A percentile compares a stretch with the other conserved stretches of the same genome.
Conservation (phyloP, 768 basidiomycete genomes). For the Suillus fuscotomentosus region DNA sequence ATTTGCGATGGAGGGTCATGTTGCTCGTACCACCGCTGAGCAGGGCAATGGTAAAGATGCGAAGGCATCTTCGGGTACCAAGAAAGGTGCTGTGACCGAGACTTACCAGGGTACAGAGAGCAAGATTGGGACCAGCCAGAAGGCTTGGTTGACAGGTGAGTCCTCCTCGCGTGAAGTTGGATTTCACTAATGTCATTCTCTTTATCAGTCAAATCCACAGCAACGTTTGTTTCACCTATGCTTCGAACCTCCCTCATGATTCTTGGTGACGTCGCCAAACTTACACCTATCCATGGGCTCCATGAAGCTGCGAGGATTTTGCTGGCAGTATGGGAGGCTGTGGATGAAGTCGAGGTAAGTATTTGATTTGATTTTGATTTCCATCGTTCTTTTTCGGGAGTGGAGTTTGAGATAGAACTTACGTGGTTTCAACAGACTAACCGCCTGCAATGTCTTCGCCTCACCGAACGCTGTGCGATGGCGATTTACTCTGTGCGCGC, state of each 20-base stretch:
- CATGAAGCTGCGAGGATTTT: constrained; percentile 49
- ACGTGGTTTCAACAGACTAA: constrained; percentile 48
- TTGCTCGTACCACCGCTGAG: background rate
- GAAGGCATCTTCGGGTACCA: no score
- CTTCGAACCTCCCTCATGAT: background rate
- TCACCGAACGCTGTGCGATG: constrained; percentile 72
- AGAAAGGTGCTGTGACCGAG: background rate
- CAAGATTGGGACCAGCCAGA: background rate
- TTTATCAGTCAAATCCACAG: background rate
- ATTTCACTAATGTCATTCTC: background rate
- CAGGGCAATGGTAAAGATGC: background rate
- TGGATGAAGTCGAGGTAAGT: constrained; percentile 61
- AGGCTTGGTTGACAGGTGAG: background rate
- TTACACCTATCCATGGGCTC: constrained; percentile 58
- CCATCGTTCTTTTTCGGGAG: background rate
- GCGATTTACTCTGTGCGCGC: constrained; percentile 62
- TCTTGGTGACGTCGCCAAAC: constrained; percentile 24
- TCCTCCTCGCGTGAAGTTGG: background rate
- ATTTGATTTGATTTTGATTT: background rate
- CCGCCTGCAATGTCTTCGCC: constrained; percentile 61
- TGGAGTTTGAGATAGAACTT: background rate
- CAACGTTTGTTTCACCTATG: background rate
- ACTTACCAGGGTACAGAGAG: no score
- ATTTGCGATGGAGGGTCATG: constrained; percentile 15
- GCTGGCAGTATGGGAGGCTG: constrained; percentile 62